Evolutionary conservation across 495 filamentous ascomycete species (phyloP).

Genomic region (Penicillium waksmanii): DNA sequence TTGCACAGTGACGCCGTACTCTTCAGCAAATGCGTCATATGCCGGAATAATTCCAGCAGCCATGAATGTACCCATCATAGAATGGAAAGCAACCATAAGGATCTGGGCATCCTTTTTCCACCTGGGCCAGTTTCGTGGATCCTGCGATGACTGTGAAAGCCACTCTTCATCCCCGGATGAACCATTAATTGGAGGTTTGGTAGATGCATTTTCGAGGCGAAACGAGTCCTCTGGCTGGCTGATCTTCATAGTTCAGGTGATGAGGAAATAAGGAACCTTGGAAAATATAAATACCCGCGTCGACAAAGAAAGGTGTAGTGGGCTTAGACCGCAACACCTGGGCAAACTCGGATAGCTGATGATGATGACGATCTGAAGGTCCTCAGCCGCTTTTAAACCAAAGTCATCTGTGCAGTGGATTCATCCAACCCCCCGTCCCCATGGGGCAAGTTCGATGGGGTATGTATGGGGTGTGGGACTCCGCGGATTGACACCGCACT

Average conservation of each 20-base stretch:
- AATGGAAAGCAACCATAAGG: conserved; percentile 42
- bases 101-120: conserved; percentile 42
- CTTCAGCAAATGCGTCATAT: conserved; percentile 32
- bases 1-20: conserved; percentile 30
- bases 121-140: conserved; percentile 32
- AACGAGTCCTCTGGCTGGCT: conserved; percentile 10
- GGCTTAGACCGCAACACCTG: not conserved
- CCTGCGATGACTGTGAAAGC: conserved; percentile 11
- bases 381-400: not conserved
- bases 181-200: conserved; percentile 2
- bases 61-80: conserved; percentile 39
- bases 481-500: conserved; percentile 10
- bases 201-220: conserved; percentile 24
- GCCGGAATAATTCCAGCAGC: conserved; percentile 40
- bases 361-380: not conserved
- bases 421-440: conserved; percentile 14
- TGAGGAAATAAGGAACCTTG: not conserved
- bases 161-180: conserved; percentile 8
- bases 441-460: conserved; percentile 10
- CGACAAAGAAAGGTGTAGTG: not conserved
- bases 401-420: not conserved
- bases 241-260: conserved; percentile 7
- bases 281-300: not conserved
- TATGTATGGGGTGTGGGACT: conserved; percentile 11
- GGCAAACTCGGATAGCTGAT: too few species aligned